A percentile compares a stretch with the other conserved stretches of the same genome.
Evolutionary conservation across 768 basidiomycete species (phyloP).

Genomic region (Phylloporus rhodoxanthus): DNA sequence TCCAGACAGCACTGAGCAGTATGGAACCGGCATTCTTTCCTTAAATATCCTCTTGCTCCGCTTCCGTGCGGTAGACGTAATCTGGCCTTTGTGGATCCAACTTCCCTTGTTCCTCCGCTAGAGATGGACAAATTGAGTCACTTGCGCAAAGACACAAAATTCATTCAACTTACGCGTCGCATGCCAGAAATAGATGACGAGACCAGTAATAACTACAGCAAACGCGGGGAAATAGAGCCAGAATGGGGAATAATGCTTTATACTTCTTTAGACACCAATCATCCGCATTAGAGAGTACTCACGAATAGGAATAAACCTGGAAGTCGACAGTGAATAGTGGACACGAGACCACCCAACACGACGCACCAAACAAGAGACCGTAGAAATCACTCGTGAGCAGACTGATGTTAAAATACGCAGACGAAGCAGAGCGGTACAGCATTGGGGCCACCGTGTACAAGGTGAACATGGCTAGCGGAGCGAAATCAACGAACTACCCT

Average conservation of each 20-base stretch:
- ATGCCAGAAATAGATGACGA: slow-evolving; percentile 84
- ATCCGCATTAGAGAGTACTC: slow-evolving; percentile 13
- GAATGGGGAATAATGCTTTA: slow-evolving; percentile 72
- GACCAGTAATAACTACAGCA: slow-evolving; percentile 59
- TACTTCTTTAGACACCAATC: slow-evolving; percentile 1
- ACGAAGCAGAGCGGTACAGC: slow-evolving; percentile 80
- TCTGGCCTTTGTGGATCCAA: slow-evolving; percentile 52
- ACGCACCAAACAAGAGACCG: slow-evolving; percentile 65
- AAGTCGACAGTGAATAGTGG: slow-evolving; percentile 2
- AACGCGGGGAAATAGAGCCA: slow-evolving; percentile 89
- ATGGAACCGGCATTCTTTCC: background rate
- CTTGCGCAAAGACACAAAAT: background rate
- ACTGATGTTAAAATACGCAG: slow-evolving; percentile 80
- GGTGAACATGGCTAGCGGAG: slow-evolving; percentile 65
- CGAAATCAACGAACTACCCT: background rate
- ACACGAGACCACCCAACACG: background rate
- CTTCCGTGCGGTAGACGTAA: slow-evolving; percentile 41
- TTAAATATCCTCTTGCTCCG: slow-evolving; percentile 14
- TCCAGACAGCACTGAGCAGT: background rate
- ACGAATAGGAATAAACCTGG: slow-evolving; percentile 51
- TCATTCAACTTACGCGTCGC: slow-evolving; percentile 60
- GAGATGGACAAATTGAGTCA: slow-evolving; percentile 9
- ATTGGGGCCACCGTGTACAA: slow-evolving; percentile 83
- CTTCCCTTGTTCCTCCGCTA: slow-evolving; percentile 72
- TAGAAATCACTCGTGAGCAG: slow-evolving; percentile 86